These are phyloP conservation scores for Beauveria brongniartii DNA, from an alignment of 2,329 filamentous ascomycete species.

Conservation along the genomic window DNA sequence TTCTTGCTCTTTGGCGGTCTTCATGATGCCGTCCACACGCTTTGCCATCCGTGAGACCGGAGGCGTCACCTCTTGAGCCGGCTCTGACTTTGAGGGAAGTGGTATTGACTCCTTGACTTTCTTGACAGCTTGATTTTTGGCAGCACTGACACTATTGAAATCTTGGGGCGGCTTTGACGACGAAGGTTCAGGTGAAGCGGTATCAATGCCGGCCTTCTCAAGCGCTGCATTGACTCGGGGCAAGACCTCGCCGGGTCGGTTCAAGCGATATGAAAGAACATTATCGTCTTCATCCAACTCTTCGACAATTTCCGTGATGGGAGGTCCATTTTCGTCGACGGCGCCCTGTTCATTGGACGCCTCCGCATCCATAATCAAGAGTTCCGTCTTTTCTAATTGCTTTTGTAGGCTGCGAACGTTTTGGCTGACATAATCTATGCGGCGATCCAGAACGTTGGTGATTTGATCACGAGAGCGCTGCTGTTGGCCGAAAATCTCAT, in stretches of 20 bases:
- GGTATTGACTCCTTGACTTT: conserved; percentile 7
- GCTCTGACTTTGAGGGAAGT: conserved; percentile 14
- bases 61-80: conserved; percentile 11
- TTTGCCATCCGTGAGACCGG: conserved; percentile 34
- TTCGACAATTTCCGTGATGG: conserved; percentile 86
- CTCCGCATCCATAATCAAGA: conserved; percentile 57
- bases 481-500: conserved; percentile 34
- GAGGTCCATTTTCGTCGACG: conserved; percentile 60
- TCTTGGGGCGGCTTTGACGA: not conserved
- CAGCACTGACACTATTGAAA: not conserved
- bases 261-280: conserved; percentile 59
- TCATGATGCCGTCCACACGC: conserved; percentile 49
- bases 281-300: conserved; percentile 87
- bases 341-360: conserved; percentile 52
- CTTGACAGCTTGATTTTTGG: not conserved
- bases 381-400: conserved; percentile 60
- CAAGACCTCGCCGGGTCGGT: conserved; percentile 59
- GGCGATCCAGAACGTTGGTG: conserved; percentile 54
- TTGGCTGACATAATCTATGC: conserved; percentile 82
- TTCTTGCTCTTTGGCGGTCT: conserved; percentile 47
- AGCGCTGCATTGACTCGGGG: conserved; percentile 63
- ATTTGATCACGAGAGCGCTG: conserved; percentile 35
- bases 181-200: not conserved
- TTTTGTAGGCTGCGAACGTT: conserved; percentile 71
- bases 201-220: conserved; percentile 61